Conservation (phyloP, 1,139 yeast genomes). For the Pneumocystis carinii region DNA sequence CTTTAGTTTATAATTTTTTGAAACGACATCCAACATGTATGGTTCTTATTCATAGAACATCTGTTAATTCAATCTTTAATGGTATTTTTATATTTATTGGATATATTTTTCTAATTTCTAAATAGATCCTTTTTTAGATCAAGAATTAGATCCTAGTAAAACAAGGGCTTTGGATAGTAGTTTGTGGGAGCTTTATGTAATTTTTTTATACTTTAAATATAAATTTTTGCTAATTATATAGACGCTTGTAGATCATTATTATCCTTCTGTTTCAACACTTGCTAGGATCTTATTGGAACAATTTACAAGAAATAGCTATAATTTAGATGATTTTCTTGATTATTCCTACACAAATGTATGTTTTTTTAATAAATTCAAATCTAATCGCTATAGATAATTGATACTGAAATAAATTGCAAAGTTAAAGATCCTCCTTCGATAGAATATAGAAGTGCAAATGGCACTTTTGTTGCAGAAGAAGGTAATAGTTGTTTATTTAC, state of each 20-base stretch:
- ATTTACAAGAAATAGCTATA: constrained; percentile 70
- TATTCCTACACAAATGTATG: constrained; percentile 61
- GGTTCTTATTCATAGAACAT: constrained; percentile 57
- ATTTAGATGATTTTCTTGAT: constrained; percentile 85
- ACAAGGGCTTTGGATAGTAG: constrained; percentile 76
- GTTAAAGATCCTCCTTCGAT: constrained; percentile 60
- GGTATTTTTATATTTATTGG: constrained; percentile 2
- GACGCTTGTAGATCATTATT: constrained; percentile 69
- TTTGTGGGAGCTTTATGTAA: constrained; percentile 68
- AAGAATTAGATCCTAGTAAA: constrained; percentile 55
- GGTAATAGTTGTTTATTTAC: background rate
- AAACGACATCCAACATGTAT: constrained; percentile 90
- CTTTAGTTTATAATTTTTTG: constrained; percentile 78
- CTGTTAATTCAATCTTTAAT: constrained; percentile 21
- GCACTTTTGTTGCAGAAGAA: background rate
- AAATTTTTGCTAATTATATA: background rate
- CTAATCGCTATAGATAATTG: constrained; percentile 31
- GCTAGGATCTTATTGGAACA: constrained; percentile 84
- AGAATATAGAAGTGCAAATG: constrained; percentile 33
- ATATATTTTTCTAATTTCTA: constrained; percentile 4
- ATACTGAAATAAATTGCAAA: constrained; percentile 57
- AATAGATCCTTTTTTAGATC: constrained; percentile 45
- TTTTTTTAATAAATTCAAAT: constrained; percentile 87
- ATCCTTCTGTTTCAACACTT: constrained; percentile 85
- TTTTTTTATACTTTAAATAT: background rate